A percentile compares a stretch with the other conserved stretches of the same genome.
phyloP scores from a whole-genome alignment of 2,329 filamentous ascomycete genomes.

The Alternaria panax region DNA sequence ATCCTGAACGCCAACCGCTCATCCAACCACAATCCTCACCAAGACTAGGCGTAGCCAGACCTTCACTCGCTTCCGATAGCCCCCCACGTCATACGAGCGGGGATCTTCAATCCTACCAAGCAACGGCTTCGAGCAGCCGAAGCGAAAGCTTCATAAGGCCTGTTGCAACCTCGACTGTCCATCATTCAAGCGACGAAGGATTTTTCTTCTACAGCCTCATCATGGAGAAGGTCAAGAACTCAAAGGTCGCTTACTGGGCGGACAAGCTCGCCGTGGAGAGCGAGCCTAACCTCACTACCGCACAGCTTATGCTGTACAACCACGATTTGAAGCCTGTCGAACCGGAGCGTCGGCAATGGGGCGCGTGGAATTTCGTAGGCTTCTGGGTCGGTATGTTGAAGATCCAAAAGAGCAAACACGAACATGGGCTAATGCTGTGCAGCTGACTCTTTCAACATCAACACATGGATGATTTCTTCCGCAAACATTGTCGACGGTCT shows the following conservation, averaged over 20 bases:
- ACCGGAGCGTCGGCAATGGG: conserved; percentile 81
- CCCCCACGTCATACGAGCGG: conserved; percentile 42
- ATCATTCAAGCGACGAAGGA: conserved; percentile 27
- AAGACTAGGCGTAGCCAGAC: conserved; percentile 23
- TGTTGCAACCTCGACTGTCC: conserved; percentile 21
- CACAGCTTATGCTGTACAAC: conserved; percentile 88
- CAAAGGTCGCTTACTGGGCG: conserved; percentile 50
- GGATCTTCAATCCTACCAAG: conserved; percentile 32
- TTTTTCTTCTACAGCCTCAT: conserved; percentile 17
- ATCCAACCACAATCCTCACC: conserved; percentile 23
- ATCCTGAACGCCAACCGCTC: conserved; percentile 36
- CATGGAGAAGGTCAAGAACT: conserved; percentile 54
- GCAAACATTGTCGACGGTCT: conserved; percentile 79
- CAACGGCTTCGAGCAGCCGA: conserved; percentile 27
- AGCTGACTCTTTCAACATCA: conserved; percentile 60
- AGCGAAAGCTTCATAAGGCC: conserved; percentile 31
- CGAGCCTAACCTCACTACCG: conserved; percentile 77
- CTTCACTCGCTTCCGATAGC: conserved; percentile 21
- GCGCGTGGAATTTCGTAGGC: conserved; percentile 84
- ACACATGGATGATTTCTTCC: conserved; percentile 93
- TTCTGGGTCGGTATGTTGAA: conserved; percentile 73
- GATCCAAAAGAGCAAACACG: background rate
- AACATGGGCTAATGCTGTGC: conserved; percentile 20
- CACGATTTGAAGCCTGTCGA: conserved; percentile 80
- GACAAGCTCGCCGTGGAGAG: conserved; percentile 73